Conservation (phyloP, 2,329 filamentous ascomycete species). For the Aureobasidium zeae region DNA sequence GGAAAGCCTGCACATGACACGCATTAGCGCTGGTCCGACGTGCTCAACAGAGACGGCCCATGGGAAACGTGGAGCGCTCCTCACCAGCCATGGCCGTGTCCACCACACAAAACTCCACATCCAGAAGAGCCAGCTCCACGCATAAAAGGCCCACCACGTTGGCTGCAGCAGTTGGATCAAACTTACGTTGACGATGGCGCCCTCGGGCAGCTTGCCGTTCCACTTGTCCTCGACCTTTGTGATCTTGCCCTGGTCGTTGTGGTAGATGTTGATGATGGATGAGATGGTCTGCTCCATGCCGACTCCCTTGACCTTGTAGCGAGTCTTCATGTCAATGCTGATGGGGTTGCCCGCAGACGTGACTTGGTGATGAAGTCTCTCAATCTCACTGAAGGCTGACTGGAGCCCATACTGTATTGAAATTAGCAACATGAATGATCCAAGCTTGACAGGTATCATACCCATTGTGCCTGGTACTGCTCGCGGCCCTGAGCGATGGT, state of each 20-base stretch:
- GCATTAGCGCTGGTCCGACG: too few species aligned
- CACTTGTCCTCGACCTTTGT: constrained; percentile 47
- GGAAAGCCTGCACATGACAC: constrained; percentile 37
- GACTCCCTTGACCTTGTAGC: constrained; percentile 47
- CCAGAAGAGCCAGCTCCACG: constrained; percentile 31
- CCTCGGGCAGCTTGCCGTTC: constrained; percentile 45
- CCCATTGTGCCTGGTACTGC: constrained; percentile 44
- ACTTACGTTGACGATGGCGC: constrained; percentile 44
- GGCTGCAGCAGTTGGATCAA: constrained; percentile 26
- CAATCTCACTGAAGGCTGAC: constrained; percentile 49
- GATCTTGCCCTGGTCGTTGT: constrained; percentile 38
- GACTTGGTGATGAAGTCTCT: constrained; percentile 46
- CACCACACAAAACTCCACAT: constrained; percentile 33
- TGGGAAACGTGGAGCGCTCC: constrained; percentile 18
- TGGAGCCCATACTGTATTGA: constrained; percentile 46
- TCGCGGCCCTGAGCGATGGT: constrained; percentile 48
- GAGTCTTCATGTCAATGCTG: constrained; percentile 43
- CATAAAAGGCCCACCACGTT: constrained; percentile 33
- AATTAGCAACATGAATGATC: not conserved
- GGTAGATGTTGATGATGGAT: constrained; percentile 41
- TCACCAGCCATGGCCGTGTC: constrained; percentile 34
- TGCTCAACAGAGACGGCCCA: too few species aligned
- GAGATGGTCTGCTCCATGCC: constrained; percentile 43
- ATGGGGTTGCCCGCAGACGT: constrained; percentile 51
- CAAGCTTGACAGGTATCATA: constrained; percentile 12